phyloP scores from a whole-genome alignment of 306 rosid genomes.

The Prinsepia uniflora region DNA sequence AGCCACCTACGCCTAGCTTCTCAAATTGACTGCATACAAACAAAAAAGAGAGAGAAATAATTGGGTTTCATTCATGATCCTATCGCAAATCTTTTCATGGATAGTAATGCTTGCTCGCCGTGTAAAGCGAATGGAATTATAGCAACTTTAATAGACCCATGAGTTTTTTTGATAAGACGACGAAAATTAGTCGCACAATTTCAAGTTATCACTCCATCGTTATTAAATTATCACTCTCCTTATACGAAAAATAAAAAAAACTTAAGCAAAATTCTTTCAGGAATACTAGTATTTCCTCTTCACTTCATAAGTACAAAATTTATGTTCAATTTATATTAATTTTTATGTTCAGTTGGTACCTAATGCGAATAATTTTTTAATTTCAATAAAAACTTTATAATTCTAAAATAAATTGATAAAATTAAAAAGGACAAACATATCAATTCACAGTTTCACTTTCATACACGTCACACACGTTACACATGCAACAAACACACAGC shows the following conservation, averaged over 20 bases:
- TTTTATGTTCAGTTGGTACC: too few species aligned
- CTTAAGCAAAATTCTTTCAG: too few species aligned
- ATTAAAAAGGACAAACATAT: not conserved
- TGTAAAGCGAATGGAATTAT: not conserved
- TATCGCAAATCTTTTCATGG: too few species aligned
- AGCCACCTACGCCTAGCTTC: too few species aligned
- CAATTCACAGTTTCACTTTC: not conserved
- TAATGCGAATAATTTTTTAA: too few species aligned
- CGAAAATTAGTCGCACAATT: not conserved
- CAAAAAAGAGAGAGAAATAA: not conserved
- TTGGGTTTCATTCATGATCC: not conserved
- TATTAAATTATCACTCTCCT: not conserved
- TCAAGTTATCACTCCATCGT: not conserved
- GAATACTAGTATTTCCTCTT: too few species aligned
- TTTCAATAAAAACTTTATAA: too few species aligned
- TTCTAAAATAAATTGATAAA: too few species aligned
- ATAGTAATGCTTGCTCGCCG: not conserved
- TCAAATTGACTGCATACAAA: too few species aligned
- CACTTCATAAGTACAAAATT: too few species aligned
- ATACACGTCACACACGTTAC: not conserved
- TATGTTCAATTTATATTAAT: too few species aligned
- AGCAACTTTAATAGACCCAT: not conserved
- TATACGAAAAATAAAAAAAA: not conserved
- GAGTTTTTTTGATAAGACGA: not conserved
- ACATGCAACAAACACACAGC: not conserved